phyloP scores from a whole-genome alignment of 352 stramenopile genomes.

The Phytopythium chamaehyphon region DNA sequence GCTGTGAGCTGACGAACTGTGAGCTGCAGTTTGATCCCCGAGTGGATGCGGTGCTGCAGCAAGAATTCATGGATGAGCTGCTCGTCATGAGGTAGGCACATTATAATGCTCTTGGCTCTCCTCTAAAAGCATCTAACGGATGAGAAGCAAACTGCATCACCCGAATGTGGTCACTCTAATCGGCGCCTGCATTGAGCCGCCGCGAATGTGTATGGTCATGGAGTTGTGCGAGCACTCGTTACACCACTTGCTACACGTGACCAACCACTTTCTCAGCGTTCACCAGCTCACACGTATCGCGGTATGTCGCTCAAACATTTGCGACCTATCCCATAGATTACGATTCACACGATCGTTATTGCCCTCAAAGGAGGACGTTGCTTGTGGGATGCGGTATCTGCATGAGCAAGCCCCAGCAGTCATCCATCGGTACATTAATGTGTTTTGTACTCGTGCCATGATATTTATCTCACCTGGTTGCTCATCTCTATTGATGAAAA shows the following conservation, averaged over 20 bases:
- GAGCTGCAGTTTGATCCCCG: conserved; percentile 73
- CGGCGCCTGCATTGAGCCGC: conserved; percentile 65
- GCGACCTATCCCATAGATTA: background rate
- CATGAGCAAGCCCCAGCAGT: conserved; percentile 76
- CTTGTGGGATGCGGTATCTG: conserved; percentile 85
- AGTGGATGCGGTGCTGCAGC: conserved; percentile 79
- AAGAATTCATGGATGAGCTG: conserved; percentile 93
- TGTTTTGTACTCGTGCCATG: no score
- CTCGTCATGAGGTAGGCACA: conserved; percentile 74
- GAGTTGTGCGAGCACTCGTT: conserved; percentile 72
- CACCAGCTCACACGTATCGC: conserved; percentile 50
- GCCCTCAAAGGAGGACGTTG: conserved; percentile 79
- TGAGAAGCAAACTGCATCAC: conserved; percentile 64
- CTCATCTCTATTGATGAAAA: conserved; percentile 6
- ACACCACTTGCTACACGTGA: conserved; percentile 53
- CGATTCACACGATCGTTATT: no score
- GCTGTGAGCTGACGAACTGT: background rate
- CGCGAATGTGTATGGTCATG: conserved; percentile 81
- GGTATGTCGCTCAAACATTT: conserved; percentile 13
- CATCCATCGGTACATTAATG: conserved; percentile 65
- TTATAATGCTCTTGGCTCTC: no score
- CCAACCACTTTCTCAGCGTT: conserved; percentile 45
- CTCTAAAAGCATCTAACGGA: background rate
- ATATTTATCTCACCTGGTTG: no score
- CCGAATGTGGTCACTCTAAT: conserved; percentile 76